Evolutionary conservation across 345 rosid species (phyloP).

Genomic region (Hibiscus mutabilis): DNA sequence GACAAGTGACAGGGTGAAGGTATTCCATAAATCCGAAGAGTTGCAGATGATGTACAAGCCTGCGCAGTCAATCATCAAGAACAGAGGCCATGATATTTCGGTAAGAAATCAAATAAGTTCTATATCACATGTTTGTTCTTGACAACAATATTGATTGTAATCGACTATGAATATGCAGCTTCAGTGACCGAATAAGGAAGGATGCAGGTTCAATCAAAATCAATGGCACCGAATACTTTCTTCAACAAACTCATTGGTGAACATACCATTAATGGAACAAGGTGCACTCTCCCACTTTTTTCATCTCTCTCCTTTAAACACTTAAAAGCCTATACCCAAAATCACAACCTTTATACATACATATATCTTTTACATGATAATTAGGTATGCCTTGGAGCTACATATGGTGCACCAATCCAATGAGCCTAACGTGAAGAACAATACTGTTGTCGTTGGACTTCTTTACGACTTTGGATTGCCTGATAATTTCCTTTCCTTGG

Average conservation of each 20-base stretch:
- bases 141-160: no score
- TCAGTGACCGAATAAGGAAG: conserved; percentile 32
- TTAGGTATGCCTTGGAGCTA: conserved; percentile 57
- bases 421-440: conserved; percentile 33
- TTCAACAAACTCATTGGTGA: conserved; percentile 74
- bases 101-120: neutral
- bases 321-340: no score
- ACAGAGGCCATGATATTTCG: neutral
- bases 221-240: conserved; percentile 41
- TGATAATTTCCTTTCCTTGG: conserved; percentile 51
- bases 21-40: neutral
- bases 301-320: no score
- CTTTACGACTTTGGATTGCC: conserved; percentile 48
- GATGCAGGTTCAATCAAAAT: conserved; percentile 43
- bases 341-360: no score
- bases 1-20: neutral
- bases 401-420: conserved; percentile 62
- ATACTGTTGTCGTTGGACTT: conserved; percentile 40
- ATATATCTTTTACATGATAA: neutral
- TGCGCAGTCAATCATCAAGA: neutral
- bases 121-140: no score
- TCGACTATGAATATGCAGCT: neutral
- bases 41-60: neutral
- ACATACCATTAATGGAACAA: conserved; percentile 61
- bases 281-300: conserved; percentile 16